Percentiles rank a stretch among this genome's conserved stretches.
Conservation (phyloP, 1,139 yeast genomes). For the Suhomyces bribrorum region DNA sequence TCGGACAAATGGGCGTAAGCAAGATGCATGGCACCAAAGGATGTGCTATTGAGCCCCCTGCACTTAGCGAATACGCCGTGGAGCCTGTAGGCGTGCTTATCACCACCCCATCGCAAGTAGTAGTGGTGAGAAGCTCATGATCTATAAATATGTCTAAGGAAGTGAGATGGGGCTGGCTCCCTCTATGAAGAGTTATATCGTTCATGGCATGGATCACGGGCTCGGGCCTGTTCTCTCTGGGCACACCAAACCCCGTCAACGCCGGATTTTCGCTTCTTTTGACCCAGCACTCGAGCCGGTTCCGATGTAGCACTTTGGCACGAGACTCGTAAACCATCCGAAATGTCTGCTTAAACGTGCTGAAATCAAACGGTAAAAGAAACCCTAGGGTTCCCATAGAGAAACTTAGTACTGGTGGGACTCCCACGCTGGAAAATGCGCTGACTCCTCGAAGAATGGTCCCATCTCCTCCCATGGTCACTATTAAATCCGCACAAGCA, state of each 20-base stretch:
- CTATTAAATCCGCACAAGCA: slow-evolving; percentile 63
- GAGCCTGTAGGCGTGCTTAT: slow-evolving; percentile 93
- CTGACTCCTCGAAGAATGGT: slow-evolving; percentile 77
- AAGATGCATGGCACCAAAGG: slow-evolving; percentile 83
- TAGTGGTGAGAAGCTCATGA: slow-evolving; percentile 79
- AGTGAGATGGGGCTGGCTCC: slow-evolving; percentile 82
- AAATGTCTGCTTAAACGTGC: slow-evolving; percentile 62
- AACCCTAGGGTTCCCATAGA: slow-evolving; percentile 93
- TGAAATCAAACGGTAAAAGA: slow-evolving; percentile 80
- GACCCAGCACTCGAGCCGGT: slow-evolving; percentile 76
- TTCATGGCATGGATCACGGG: slow-evolving; percentile 75
- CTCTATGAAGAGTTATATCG: slow-evolving; percentile 85
- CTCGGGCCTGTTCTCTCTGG: slow-evolving; percentile 10
- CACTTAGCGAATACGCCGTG: slow-evolving; percentile 85
- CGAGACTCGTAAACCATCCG: slow-evolving; percentile 63
- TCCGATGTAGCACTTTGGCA: slow-evolving; percentile 71
- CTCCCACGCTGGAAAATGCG: slow-evolving; percentile 63
- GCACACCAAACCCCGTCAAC: neutral
- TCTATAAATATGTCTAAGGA: slow-evolving; percentile 80
- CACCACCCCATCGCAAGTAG: slow-evolving; percentile 88
- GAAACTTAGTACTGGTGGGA: slow-evolving; percentile 88
- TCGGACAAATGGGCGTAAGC: slow-evolving; percentile 86
- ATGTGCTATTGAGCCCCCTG: slow-evolving; percentile 92
- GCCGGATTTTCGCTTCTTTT: slow-evolving; percentile 14
- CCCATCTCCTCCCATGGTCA: slow-evolving; percentile 95